Percentiles rank a stretch among this genome's conserved stretches.
These are phyloP conservation scores for Esteya vermicola DNA, from an alignment of 2,329 filamentous ascomycete genomes.

Conservation along the genomic window DNA sequence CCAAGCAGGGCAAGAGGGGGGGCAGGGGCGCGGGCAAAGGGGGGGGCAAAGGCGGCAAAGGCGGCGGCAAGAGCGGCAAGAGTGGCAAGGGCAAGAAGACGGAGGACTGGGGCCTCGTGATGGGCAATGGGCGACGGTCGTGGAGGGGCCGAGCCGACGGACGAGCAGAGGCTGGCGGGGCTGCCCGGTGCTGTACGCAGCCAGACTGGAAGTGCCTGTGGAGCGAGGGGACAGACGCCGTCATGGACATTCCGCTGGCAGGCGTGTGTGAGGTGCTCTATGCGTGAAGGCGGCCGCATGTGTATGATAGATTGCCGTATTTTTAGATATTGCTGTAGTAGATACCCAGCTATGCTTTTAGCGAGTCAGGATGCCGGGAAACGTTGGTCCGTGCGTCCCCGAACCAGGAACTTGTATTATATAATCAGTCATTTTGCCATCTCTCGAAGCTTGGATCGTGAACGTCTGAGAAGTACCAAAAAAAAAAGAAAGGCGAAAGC, in stretches of 20 bases:
- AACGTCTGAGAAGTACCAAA: too few relatives aligned
- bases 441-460: too few relatives aligned
- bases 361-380: too few relatives aligned
- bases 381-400: too few relatives aligned
- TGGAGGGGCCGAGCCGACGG: background rate
- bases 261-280: slow-evolving; percentile 94
- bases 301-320: too few relatives aligned
- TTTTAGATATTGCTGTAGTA: background rate
- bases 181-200: background rate
- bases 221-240: slow-evolving; percentile 88
- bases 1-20: slow-evolving; percentile 21
- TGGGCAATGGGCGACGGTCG: slow-evolving; percentile 4
- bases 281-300: too few relatives aligned
- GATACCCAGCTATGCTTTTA: too few relatives aligned
- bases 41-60: slow-evolving; percentile 10
- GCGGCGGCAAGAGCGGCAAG: too few relatives aligned
- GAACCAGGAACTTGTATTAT: too few relatives aligned
- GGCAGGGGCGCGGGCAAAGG: slow-evolving; percentile 18
- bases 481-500: too few relatives aligned
- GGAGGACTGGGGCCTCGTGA: slow-evolving; percentile 5
- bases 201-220: slow-evolving; percentile 70
- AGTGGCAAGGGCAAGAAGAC: too few relatives aligned
- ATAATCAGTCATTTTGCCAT: too few relatives aligned
- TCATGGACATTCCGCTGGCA: slow-evolving; percentile 90
- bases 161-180: background rate